phyloP scores from a whole-genome alignment of 2,329 filamentous ascomycete species.

The Bipolaris sorokiniana region DNA sequence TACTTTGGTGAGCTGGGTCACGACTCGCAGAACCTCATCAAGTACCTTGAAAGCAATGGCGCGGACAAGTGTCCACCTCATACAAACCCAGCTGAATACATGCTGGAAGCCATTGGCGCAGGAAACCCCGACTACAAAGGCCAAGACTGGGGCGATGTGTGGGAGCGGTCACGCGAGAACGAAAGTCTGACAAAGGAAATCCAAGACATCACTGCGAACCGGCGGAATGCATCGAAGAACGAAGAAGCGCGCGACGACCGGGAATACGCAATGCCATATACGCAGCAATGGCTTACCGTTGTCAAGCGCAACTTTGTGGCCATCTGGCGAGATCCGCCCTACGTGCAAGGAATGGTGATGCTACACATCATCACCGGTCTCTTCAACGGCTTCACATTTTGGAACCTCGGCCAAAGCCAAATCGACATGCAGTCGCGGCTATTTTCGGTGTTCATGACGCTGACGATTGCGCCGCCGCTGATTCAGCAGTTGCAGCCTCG shows the following conservation, averaged over 20 bases:
- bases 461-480: constrained; percentile 75
- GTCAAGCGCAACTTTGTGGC: constrained; percentile 61
- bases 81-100: constrained; percentile 62
- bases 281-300: constrained; percentile 51
- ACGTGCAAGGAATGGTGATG: constrained; percentile 59
- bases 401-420: constrained; percentile 52
- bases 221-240: constrained; percentile 42
- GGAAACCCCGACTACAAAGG: constrained; percentile 53
- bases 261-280: constrained; percentile 54
- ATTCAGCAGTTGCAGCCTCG: constrained; percentile 79
- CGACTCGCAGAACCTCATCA: constrained; percentile 49
- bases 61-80: constrained; percentile 59
- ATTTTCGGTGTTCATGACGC: constrained; percentile 77
- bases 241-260: constrained; percentile 50
- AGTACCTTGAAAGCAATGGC: constrained; percentile 62
- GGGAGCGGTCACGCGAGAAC: constrained; percentile 51
- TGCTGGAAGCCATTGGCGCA: constrained; percentile 56
- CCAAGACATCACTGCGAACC: constrained; percentile 47
- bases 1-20: constrained; percentile 67
- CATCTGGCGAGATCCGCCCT: constrained; percentile 70
- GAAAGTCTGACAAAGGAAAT: constrained; percentile 49
- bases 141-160: constrained; percentile 55
- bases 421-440: constrained; percentile 64
- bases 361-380: constrained; percentile 59
- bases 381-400: constrained; percentile 59